phyloP scores from a whole-genome alignment of 192 early-diverging fungal genomes.

The Phlyctochytrium planicorne region DNA sequence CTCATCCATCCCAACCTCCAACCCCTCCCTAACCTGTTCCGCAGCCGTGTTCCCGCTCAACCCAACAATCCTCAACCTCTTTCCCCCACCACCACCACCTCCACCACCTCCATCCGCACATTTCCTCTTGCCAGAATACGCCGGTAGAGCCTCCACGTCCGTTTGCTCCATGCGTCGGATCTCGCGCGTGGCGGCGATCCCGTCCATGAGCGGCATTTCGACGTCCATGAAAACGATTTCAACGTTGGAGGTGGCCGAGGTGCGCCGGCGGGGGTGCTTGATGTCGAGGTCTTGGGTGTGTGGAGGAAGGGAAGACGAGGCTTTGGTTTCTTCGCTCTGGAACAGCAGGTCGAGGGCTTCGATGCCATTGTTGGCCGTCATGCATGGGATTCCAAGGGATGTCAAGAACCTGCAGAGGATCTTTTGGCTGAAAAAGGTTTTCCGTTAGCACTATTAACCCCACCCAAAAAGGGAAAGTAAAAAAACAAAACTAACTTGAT shows the following conservation, averaged over 20 bases:
- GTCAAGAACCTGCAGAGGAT: not conserved
- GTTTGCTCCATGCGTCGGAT: conserved; percentile 42
- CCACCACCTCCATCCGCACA: no score
- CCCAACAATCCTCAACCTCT: conserved; percentile 6
- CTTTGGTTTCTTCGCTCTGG: not conserved
- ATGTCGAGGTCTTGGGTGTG: not conserved
- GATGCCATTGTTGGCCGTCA: not conserved
- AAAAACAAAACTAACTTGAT: conserved; percentile 3
- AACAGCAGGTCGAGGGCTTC: not conserved
- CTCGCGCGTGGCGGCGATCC: conserved; percentile 62
- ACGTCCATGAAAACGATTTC: conserved; percentile 57
- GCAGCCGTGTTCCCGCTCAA: conserved; percentile 41
- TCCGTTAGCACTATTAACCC: not conserved
- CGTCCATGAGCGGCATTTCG: conserved; percentile 70
- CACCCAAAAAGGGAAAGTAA: not conserved
- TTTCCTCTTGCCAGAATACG: no score
- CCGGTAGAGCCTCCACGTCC: no score
- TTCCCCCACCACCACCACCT: no score
- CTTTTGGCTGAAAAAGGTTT: not conserved
- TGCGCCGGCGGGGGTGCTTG: not conserved
- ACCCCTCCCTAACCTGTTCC: not conserved
- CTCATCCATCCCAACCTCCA: conserved; percentile 6
- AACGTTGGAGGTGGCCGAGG: not conserved
- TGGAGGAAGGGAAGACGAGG: not conserved
- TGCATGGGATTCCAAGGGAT: not conserved